phyloP scores from a whole-genome alignment of 129 eudicot species.

The Chrysanthemum lavandulifolium region DNA sequence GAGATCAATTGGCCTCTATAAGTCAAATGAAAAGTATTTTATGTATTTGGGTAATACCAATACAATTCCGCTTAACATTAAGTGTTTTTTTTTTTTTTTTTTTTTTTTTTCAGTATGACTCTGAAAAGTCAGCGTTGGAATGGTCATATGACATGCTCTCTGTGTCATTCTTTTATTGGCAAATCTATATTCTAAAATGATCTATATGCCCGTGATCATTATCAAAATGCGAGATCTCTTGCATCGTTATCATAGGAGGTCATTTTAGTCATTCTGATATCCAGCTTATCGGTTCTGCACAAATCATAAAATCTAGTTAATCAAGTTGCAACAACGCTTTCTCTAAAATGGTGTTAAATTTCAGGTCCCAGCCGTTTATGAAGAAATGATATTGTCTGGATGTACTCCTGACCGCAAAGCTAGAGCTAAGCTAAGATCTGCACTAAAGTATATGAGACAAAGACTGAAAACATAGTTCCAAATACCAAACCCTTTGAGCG shows the following conservation, averaged over 20 bases:
- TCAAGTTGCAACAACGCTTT: background rate
- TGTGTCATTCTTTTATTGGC: background rate
- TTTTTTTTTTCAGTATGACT: background rate
- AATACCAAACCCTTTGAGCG: conserved; percentile 12
- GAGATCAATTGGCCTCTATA: background rate
- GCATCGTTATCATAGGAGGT: background rate
- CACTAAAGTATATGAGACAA: conserved; percentile 82
- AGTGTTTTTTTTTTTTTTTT: too few species aligned
- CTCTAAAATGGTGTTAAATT: conserved; percentile 19
- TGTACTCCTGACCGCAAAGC: conserved; percentile 94
- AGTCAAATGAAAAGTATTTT: background rate
- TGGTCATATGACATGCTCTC: background rate
- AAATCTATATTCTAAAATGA: background rate
- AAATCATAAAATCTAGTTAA: background rate
- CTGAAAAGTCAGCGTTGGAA: background rate
- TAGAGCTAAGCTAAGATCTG: conserved; percentile 91
- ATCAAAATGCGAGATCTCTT: background rate
- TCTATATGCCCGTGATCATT: conserved; percentile 2
- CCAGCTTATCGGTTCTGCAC: too few species aligned
- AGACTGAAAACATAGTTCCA: conserved; percentile 45
- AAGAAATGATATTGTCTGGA: conserved; percentile 91
- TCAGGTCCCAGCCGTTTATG: conserved; percentile 92
- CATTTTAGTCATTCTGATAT: conserved; percentile 8
- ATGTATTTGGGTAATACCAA: too few species aligned
- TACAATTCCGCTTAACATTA: too few species aligned